Evolutionary conservation across 306 rosid genomes (phyloP).

Genomic region (Senna siamea): DNA sequence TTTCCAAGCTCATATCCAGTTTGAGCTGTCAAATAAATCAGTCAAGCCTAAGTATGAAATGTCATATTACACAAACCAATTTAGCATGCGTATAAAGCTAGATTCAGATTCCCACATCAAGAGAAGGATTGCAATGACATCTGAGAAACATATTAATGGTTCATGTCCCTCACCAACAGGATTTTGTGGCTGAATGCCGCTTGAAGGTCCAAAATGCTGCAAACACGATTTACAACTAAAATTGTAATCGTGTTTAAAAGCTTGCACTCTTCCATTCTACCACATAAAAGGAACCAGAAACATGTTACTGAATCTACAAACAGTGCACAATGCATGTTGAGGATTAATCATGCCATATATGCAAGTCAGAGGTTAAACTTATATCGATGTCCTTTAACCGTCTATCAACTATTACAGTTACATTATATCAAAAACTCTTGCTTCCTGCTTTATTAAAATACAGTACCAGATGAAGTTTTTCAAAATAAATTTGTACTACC

Average conservation of each 20-base stretch:
- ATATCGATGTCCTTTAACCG: slow-evolving; percentile 22
- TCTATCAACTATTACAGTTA: slow-evolving; percentile 15
- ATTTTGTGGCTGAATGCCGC: slow-evolving; percentile 56
- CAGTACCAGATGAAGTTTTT: neutral
- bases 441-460: slow-evolving; percentile 26
- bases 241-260: slow-evolving; percentile 46
- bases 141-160: slow-evolving; percentile 42
- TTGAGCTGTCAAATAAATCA: slow-evolving; percentile 31
- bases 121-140: slow-evolving; percentile 39
- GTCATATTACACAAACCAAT: slow-evolving; percentile 32
- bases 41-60: slow-evolving; percentile 35
- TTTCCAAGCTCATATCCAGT: slow-evolving; percentile 32
- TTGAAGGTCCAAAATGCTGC: slow-evolving; percentile 58
- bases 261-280: slow-evolving; percentile 47
- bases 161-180: slow-evolving; percentile 47
- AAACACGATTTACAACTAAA: slow-evolving; percentile 57
- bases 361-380: slow-evolving; percentile 11
- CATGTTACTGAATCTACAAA: slow-evolving; percentile 30
- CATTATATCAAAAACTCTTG: slow-evolving; percentile 12
- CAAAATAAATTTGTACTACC: neutral
- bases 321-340: slow-evolving; percentile 1
- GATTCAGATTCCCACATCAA: slow-evolving; percentile 29
- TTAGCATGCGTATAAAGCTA: slow-evolving; percentile 13
- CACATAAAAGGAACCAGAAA: slow-evolving; percentile 45
- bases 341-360: slow-evolving; percentile 31